Evolutionary conservation across 176 grass and related monocot genomes (phyloP).

Genomic region (Raddia guianensis): DNA sequence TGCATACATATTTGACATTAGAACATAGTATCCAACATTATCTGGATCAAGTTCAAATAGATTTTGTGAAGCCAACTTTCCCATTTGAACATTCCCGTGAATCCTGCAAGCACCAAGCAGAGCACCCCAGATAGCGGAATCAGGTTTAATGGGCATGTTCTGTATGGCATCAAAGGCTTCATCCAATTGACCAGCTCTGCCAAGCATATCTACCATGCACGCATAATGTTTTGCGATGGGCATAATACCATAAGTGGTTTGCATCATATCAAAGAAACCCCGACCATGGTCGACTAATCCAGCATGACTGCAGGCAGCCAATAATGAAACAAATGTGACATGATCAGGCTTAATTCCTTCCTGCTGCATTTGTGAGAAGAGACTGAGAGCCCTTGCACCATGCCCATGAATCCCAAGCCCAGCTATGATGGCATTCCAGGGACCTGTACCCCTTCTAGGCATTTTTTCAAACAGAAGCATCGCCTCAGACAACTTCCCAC

Average conservation of each 20-base stretch:
- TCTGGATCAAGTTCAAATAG: conserved; percentile 64
- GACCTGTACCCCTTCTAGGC: conserved; percentile 47
- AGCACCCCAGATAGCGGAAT: conserved; percentile 74
- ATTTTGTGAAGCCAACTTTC: conserved; percentile 60
- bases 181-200: conserved; percentile 58
- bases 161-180: conserved; percentile 64
- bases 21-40: conserved; percentile 82
- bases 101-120: conserved; percentile 78
- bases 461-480: conserved; percentile 61
- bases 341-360: conserved; percentile 71
- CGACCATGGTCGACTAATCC: conserved; percentile 73
- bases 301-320: conserved; percentile 74
- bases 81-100: conserved; percentile 75
- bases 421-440: conserved; percentile 77
- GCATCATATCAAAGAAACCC: conserved; percentile 61
- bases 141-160: conserved; percentile 58
- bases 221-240: conserved; percentile 65
- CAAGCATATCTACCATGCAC: conserved; percentile 73
- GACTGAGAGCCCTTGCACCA: conserved; percentile 41
- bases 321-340: conserved; percentile 74
- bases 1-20: conserved; percentile 84
- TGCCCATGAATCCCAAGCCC: conserved; percentile 67
- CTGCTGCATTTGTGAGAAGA: conserved; percentile 74
- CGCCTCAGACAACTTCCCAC: conserved; percentile 61
- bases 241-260: conserved; percentile 46